Evolutionary conservation across 1,139 yeast genomes (phyloP).

Genomic region (Nakaseomyces uthaithaninus): DNA sequence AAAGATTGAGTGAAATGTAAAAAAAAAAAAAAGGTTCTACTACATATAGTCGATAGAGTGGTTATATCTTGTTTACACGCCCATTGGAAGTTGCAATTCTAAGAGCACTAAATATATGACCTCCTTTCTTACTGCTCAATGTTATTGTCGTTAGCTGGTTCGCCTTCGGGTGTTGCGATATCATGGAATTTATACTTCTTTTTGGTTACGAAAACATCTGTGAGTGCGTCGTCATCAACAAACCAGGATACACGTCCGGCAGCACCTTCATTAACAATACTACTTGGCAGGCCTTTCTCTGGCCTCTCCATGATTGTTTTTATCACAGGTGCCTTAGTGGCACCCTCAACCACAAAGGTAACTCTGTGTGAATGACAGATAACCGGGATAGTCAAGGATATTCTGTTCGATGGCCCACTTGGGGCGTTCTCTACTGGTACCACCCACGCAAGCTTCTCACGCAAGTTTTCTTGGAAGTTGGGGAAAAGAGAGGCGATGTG

Average conservation of each 20-base stretch:
- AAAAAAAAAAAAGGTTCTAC: no score
- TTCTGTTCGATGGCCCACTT: slow-evolving; percentile 77
- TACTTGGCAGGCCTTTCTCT: slow-evolving; percentile 90
- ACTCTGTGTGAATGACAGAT: slow-evolving; percentile 90
- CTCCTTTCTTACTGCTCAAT: slow-evolving; percentile 2
- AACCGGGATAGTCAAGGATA: slow-evolving; percentile 89
- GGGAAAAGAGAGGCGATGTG: slow-evolving; percentile 96
- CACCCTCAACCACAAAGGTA: slow-evolving; percentile 90
- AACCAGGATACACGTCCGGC: slow-evolving; percentile 97
- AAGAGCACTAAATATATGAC: no score
- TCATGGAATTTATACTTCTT: slow-evolving; percentile 29
- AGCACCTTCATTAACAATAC: slow-evolving; percentile 90
- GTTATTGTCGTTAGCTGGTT: slow-evolving; percentile 3
- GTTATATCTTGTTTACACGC: no score
- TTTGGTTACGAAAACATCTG: slow-evolving; percentile 43
- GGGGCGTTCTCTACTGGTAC: slow-evolving; percentile 92
- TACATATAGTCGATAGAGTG: no score
- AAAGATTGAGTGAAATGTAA: no score
- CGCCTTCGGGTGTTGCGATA: slow-evolving; percentile 8
- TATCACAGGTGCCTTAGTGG: slow-evolving; percentile 89
- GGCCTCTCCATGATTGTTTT: slow-evolving; percentile 95
- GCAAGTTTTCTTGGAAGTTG: slow-evolving; percentile 66
- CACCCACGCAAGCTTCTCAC: slow-evolving; percentile 95
- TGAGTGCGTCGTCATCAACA: slow-evolving; percentile 91
- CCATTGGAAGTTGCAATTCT: no score